Base-by-base conservation (phyloP, 164 flowering plant species). In the Nymphaea thermarum region DNA sequence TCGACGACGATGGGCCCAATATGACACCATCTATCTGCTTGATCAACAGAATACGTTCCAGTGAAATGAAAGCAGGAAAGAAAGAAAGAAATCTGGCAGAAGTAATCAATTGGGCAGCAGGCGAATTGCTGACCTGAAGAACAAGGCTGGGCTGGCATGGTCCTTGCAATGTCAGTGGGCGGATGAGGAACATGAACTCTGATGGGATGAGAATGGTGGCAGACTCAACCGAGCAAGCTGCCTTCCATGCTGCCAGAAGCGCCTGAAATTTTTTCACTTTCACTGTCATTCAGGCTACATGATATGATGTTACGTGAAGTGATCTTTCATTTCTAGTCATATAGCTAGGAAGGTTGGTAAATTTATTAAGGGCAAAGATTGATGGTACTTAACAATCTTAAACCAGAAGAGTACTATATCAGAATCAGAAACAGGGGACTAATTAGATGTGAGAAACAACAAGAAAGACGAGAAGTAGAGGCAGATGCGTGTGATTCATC, bases 1-100 rank as follows among this genome's bases (percentile, higher is more conserved):
- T 73, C 4, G 80, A 69, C 62, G 80, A 70, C 61, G 85, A 78
- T 66, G 90, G 90, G 66, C 93, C 96, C 64, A 87, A 74, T 4
- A 92, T 47, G 65, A 76, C 80, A 65, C 98, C 98, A 81, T 92
- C 94, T 53, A 92, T 82, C 96, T 91, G 89, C 68, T 43, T 3
- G 36, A 73, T 8, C 4, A 2, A 61, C 6, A 61, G 63, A 61
- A n/a, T 7, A 55, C 16, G 5, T 44, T 10, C 16, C 18, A 65
- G 7, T 3, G 18, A 55, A 8, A 55, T 16, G 10, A 16, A 55
- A 25, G 36, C 36, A 25, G 36, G 36, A 25, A 25, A 25, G 36
- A 25, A 25, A 25, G 36, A 25, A 25, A 25, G 36, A 25, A 25
- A 25, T 25, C 1, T 25, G 36, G 36, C 36, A 25, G 36, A 25